Evolutionary conservation across 768 basidiomycete genomes (phyloP).

Genomic region (Dentipellis fragilis): DNA sequence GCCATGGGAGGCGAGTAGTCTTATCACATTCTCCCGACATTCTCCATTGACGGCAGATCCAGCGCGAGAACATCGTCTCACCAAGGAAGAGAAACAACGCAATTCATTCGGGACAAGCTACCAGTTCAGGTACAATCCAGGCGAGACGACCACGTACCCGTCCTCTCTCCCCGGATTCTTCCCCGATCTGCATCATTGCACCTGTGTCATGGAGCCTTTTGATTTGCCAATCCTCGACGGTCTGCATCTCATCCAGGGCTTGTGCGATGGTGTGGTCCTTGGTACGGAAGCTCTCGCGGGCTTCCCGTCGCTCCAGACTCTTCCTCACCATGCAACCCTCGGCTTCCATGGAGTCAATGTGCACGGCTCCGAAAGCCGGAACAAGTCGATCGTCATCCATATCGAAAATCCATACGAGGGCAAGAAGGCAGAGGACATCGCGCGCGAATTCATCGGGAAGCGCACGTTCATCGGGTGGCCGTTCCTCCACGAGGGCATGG

Average conservation of each 20-base stretch:
- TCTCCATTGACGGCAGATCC: slow-evolving; percentile 2
- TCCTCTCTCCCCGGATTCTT: slow-evolving; percentile 94
- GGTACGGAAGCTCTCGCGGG: slow-evolving; percentile 85
- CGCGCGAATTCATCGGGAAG: slow-evolving; percentile 62
- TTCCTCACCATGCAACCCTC: slow-evolving; percentile 67
- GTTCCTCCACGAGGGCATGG: slow-evolving; percentile 86
- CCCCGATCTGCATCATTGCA: slow-evolving; percentile 75
- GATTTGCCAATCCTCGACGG: slow-evolving; percentile 83
- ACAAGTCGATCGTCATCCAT: slow-evolving; percentile 89
- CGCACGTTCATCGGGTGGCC: slow-evolving; percentile 86
- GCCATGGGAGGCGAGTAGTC: slow-evolving; percentile 69
- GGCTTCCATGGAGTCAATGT: slow-evolving; percentile 89
- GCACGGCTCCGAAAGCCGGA: slow-evolving; percentile 81
- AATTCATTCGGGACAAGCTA: slow-evolving; percentile 77
- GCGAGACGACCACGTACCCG: slow-evolving; percentile 62
- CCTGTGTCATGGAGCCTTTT: slow-evolving; percentile 73
- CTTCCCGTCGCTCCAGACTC: slow-evolving; percentile 90
- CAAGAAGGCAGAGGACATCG: slow-evolving; percentile 62
- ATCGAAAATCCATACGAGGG: slow-evolving; percentile 68
- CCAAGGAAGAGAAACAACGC: slow-evolving; percentile 60
- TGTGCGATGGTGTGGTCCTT: slow-evolving; percentile 81
- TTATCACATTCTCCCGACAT: neutral
- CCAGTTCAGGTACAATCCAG: slow-evolving; percentile 61
- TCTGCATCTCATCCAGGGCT: slow-evolving; percentile 75
- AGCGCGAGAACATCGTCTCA: slow-evolving; percentile 76